phyloP scores from a whole-genome alignment of 73 alveolate genomes.

The Paramecium pentaurelia region DNA sequence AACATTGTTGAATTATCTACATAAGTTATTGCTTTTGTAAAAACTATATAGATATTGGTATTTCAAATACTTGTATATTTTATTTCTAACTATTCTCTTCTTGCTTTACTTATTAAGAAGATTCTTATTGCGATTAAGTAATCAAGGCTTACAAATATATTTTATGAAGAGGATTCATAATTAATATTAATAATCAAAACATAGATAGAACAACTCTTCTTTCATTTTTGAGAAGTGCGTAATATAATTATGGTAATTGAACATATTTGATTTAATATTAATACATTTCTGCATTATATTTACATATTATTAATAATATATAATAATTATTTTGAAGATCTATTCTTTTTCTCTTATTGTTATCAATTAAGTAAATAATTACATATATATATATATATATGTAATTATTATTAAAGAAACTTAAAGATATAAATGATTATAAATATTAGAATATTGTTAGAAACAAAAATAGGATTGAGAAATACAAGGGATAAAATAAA shows the following conservation, averaged over 20 bases:
- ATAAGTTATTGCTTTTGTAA: neutral
- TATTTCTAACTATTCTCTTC: slow-evolving; percentile 7
- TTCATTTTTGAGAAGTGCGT: neutral
- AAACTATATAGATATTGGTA: neutral
- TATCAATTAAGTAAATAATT: too few relatives aligned
- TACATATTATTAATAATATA: neutral
- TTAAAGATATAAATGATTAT: too few relatives aligned
- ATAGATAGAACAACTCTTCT: neutral
- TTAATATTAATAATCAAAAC: neutral
- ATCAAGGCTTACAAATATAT: slow-evolving; percentile 19
- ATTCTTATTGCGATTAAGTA: neutral
- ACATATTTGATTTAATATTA: neutral
- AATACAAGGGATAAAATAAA: too few relatives aligned
- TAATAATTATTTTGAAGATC: neutral
- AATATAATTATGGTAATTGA: neutral
- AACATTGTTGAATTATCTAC: slow-evolving; percentile 3
- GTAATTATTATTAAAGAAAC: too few relatives aligned
- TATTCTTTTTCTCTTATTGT: too few relatives aligned
- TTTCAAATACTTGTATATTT: neutral
- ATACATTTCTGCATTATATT: neutral
- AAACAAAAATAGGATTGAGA: too few relatives aligned
- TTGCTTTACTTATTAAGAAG: neutral
- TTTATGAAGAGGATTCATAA: slow-evolving; percentile 35
- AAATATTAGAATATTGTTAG: too few relatives aligned
- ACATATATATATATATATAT: too few relatives aligned